Evolutionary conservation across 1,139 yeast genomes (phyloP), one percentile per base, ranked within the genome.

Genomic region (Groenewaldozyma sp.): DNA sequence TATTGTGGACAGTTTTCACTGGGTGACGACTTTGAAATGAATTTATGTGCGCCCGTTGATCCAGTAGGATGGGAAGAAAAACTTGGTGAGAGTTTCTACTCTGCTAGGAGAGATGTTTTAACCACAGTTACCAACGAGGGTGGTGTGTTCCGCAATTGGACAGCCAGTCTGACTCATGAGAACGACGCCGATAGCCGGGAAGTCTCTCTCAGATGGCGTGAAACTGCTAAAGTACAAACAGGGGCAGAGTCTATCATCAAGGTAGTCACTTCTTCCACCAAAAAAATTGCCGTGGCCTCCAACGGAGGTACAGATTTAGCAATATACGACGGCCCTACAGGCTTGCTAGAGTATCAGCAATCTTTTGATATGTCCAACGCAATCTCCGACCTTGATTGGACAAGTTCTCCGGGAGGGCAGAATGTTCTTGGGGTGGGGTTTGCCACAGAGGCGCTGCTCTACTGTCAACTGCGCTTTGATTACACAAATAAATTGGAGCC

Each of bases 361-460:
- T 44, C 41, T 1, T 68, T 68, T 46, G 59, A 59, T 1, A 26
- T 36, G 2, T 31, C 31, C 21, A 39, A 45, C 16, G 46, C 57
- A 2, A 71, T 78, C 4, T 59, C 63, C n/a, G 87, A 78, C 50
- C 60, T 80, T 17, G 88, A 80, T 60, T 88, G 96, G 96, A 82
- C 94, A 0, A 49, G 56, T 13, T 75, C 91, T 0, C 73, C 74
- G 18, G 73, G 55, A 51, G 77, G 70, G 7, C 91, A 82, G 59
- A 82, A 87, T 35, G 74, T 88, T 9, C 64, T 88, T 24, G 82
- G 94, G 0, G 77, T 87, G 26, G 95, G 95, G 0, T 87, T 84
- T 51, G 63, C 65, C 9, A 63, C 74, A 16, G 67, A 70, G 43
- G 83, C 82, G 1, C 58, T 79, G 3, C 61, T 86, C 11, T 86